Evolutionary conservation across 2,329 filamentous ascomycete genomes (phyloP), one percentile per base, ranked within the genome.

Genomic region (Colletotrichum zoysiae): DNA sequence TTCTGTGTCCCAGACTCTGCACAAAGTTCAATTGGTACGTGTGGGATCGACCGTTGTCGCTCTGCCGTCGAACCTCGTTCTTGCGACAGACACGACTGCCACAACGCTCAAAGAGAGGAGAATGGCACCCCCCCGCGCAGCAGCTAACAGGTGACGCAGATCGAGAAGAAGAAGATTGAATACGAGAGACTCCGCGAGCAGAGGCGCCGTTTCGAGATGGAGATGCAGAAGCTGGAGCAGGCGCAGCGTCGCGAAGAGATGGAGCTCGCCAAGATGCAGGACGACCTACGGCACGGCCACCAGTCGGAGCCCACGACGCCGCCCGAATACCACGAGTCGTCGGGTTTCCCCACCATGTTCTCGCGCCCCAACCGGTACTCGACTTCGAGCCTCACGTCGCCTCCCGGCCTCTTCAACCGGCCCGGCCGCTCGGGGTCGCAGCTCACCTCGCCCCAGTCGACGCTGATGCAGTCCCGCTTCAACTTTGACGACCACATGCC

Each of bases 251-350:
- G 89, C 74, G 93, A 96, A 79, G 94, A 95, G 79, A 89, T 92
- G 76, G 95, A 97, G 79, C 91, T 97, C 77, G 90, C 92, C 70
- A 91, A 93, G 80, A 93, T 98, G 84, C 92, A 95, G 78, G 91
- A 94, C 76, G 93, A 96, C 76, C 87, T 97, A 69, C 85, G 88
- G 74, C 86, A 87, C 70, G 93, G 93, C 65, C 93, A 95, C 77
- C 93, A 97, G 79, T 97, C 94, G 76, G 95, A 98, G 83, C 96
- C 96, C 20, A 98, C 96, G 2, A 99, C 96, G 30, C 96, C 96
- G 30, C 96, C 96, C 42, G 96, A 98, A 81, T 95, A 96, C 81
- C 92, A 91, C 76, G 94, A 97, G 75, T 81, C 81, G 70, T 86
- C 89, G 73, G 92, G 91, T 55, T 95, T 97, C 78, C 91, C 93